phyloP scores from a whole-genome alignment of 2,329 filamentous ascomycete species.

The Plectosphaerella plurivora region DNA sequence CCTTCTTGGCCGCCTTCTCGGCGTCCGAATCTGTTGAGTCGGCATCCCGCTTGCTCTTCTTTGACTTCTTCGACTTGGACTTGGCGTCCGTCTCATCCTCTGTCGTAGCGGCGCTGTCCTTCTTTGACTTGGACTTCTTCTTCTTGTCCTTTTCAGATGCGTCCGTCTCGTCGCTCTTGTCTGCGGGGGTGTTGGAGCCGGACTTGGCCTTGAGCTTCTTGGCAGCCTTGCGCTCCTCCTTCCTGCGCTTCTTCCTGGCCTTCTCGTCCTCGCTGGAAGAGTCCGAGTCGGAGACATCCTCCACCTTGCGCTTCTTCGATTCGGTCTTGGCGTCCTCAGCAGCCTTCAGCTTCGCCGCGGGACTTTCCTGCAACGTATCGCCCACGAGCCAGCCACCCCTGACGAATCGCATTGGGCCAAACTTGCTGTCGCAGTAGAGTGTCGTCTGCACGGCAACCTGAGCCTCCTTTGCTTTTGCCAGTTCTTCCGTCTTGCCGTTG shows the following conservation, averaged over 20 bases:
- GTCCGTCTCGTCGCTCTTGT: conserved; percentile 10
- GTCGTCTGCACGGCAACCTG: conserved; percentile 68
- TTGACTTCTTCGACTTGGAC: conserved; percentile 15
- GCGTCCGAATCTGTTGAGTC: conserved; percentile 24
- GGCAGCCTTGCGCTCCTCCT: conserved; percentile 28
- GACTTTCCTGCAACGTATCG: conserved; percentile 47
- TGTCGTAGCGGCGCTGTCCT: conserved; percentile 17
- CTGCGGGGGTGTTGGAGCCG: neutral
- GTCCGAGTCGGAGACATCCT: conserved; percentile 26
- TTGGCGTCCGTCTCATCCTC: conserved; percentile 17
- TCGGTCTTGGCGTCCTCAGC: conserved; percentile 21
- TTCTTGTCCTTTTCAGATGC: conserved; percentile 22
- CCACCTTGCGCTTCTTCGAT: conserved; percentile 45
- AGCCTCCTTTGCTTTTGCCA: conserved; percentile 65
- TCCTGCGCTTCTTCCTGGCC: conserved; percentile 30
- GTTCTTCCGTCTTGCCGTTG: conserved; percentile 79
- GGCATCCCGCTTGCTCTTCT: conserved; percentile 35
- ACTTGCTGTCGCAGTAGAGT: conserved; percentile 69
- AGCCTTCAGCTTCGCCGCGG: conserved; percentile 22
- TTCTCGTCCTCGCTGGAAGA: conserved; percentile 23
- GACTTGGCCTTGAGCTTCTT: conserved; percentile 18
- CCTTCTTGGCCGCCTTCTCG: conserved; percentile 45
- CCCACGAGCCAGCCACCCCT: conserved; percentile 69
- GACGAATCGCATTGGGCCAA: conserved; percentile 81
- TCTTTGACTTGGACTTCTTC: conserved; percentile 34